These are phyloP conservation scores for Stygiomarasmius scandens DNA, from an alignment of 1,284 basidiomycete species.

Conservation along the genomic window DNA sequence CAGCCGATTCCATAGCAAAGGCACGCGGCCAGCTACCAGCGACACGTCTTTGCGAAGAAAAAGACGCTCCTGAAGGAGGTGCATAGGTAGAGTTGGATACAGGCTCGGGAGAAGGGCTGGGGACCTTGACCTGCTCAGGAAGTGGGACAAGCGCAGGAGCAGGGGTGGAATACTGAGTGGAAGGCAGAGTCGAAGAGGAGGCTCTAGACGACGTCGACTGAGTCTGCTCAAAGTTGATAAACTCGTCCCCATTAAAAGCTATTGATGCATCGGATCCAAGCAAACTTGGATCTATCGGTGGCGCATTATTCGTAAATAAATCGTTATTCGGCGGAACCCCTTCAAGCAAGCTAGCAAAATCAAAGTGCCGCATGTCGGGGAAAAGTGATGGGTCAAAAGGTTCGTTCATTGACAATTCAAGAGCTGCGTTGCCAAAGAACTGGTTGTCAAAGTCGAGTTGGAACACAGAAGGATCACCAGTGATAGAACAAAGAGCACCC, in stretches of 20 bases:
- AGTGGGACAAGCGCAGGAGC: neutral
- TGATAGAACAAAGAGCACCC: constrained; percentile 24
- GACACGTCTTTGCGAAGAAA: constrained; percentile 52
- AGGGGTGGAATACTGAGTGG: neutral
- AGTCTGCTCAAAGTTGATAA: constrained; percentile 6
- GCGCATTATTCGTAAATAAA: neutral
- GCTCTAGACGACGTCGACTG: neutral
- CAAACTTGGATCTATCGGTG: too few relatives aligned
- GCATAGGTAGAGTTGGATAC: constrained; percentile 36
- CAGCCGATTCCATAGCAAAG: constrained; percentile 21
- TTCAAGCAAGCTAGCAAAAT: constrained; percentile 10
- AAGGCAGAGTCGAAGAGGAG: neutral
- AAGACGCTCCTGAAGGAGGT: constrained; percentile 55
- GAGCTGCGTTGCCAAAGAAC: constrained; percentile 25
- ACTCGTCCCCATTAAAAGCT: constrained; percentile 5
- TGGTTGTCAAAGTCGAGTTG: constrained; percentile 32
- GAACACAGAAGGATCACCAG: constrained; percentile 34
- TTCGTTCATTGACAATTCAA: constrained; percentile 31
- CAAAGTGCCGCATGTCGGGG: constrained; percentile 15
- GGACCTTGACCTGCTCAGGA: too few relatives aligned
- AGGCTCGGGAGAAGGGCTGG: neutral
- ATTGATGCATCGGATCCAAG: neutral
- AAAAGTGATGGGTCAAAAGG: constrained; percentile 14
- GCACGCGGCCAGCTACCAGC: constrained; percentile 52
- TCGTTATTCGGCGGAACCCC: neutral